These are phyloP conservation scores for Royoungia palumana DNA, from an alignment of 768 basidiomycete species.

Conservation along the genomic window DNA sequence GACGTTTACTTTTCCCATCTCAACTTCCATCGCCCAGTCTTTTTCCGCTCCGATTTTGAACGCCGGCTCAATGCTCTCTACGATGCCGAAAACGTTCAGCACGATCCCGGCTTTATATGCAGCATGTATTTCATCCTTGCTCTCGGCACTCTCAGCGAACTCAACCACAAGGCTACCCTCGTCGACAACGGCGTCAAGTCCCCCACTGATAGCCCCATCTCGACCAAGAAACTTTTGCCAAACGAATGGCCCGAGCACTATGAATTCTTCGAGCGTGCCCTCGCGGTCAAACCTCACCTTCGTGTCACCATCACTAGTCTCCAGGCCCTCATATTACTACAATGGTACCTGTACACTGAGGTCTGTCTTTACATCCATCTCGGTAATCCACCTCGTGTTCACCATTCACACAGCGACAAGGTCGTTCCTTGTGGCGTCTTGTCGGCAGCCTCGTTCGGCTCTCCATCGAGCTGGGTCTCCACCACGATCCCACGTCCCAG, in stretches of 20 bases:
- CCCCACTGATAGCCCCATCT: conserved; percentile 30
- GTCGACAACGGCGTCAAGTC: conserved; percentile 44
- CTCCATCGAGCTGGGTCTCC: conserved; percentile 78
- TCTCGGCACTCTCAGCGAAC: conserved; percentile 77
- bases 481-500: conserved; percentile 78
- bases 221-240: conserved; percentile 58
- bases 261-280: conserved; percentile 79
- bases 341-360: conserved; percentile 90
- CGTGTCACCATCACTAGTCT: conserved; percentile 79
- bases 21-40: conserved; percentile 78
- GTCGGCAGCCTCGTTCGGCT: conserved; percentile 82
- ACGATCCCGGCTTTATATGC: conserved; percentile 78
- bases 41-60: conserved; percentile 65
- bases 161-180: conserved; percentile 65
- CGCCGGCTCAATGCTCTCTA: conserved; percentile 64
- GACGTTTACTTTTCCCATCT: conserved; percentile 74
- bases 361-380: conserved; percentile 37
- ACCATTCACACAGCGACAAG: conserved; percentile 60
- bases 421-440: conserved; percentile 85
- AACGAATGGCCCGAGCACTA: conserved; percentile 73
- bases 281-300: conserved; percentile 76
- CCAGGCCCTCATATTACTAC: conserved; percentile 78
- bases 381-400: conserved; percentile 2
- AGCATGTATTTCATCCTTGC: conserved; percentile 75
- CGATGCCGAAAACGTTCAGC: conserved; percentile 45